These are phyloP conservation scores for Globisporangium ultimum DNA, from an alignment of 352 stramenopile species.

Conservation along the genomic window DNA sequence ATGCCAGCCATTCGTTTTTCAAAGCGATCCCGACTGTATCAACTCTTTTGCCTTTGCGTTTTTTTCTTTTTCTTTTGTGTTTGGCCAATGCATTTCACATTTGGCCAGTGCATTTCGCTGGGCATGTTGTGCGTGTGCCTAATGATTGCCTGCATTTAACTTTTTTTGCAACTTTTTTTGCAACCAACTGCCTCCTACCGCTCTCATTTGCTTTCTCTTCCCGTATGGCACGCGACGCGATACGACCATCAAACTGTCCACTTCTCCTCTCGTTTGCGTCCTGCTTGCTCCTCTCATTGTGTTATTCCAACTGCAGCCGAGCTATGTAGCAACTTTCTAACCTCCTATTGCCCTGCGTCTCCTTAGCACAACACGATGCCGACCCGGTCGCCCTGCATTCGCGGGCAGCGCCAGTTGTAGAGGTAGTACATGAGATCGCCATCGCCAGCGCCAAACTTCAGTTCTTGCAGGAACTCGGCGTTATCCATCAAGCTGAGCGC, in stretches of 20 bases:
- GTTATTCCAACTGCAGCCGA: no score
- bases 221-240: no score
- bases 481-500: constrained; percentile 72
- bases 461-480: constrained; percentile 48
- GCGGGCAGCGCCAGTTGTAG: constrained; percentile 76
- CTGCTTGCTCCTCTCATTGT: neutral
- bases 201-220: no score
- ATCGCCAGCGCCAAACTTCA: constrained; percentile 59
- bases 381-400: constrained; percentile 42
- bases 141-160: no score
- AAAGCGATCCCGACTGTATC: neutral
- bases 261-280: no score
- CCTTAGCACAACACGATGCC: constrained; percentile 59
- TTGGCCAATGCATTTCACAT: neutral
- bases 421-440: constrained; percentile 75
- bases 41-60: neutral
- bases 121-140: no score
- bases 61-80: neutral
- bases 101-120: no score
- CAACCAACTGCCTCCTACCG: no score
- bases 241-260: no score
- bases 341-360: neutral
- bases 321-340: no score
- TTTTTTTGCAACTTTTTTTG: no score
- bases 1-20: neutral